These are phyloP conservation scores for Trypanosoma grayi DNA, from an alignment of 208 protist species.

Conservation along the genomic window DNA sequence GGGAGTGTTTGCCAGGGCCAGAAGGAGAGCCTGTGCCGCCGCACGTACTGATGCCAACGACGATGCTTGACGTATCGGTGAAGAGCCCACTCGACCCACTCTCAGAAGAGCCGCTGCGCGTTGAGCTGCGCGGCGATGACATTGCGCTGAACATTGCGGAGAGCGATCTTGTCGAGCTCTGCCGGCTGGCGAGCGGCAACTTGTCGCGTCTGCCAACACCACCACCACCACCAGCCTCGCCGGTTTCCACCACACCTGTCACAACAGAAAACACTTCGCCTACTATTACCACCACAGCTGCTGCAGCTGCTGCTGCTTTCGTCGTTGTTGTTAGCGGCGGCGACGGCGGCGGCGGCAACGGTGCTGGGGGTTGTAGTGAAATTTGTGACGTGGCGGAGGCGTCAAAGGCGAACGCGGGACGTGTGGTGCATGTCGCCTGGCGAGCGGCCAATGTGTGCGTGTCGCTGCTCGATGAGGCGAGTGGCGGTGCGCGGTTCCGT, in stretches of 20 bases:
- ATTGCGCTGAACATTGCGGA: slow-evolving; percentile 42
- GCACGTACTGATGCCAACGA: slow-evolving; percentile 44
- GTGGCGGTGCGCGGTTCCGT: slow-evolving; percentile 11
- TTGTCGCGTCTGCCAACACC: slow-evolving; percentile 33
- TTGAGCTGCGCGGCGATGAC: slow-evolving; percentile 54
- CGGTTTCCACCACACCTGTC: not conserved
- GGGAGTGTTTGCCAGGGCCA: not conserved
- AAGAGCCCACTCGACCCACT: slow-evolving; percentile 50
- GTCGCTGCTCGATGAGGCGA: slow-evolving; percentile 14
- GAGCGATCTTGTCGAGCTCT: slow-evolving; percentile 54
- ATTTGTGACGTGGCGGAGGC: not conserved
- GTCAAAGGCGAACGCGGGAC: not conserved
- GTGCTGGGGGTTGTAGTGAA: too few relatives aligned
- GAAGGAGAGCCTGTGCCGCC: not conserved
- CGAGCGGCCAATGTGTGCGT: slow-evolving; percentile 10
- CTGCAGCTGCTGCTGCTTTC: not conserved
- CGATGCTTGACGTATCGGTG: slow-evolving; percentile 54
- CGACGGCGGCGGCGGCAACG: too few relatives aligned
- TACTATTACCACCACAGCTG: not conserved
- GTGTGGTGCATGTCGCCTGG: slow-evolving; percentile 19
- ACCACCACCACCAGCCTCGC: not conserved
- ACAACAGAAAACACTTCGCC: not conserved
- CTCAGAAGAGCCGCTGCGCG: slow-evolving; percentile 41
- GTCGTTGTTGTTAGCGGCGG: not conserved
- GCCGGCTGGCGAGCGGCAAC: slow-evolving; percentile 58